A percentile compares a stretch with the other conserved stretches of the same genome.
These are phyloP conservation scores for Loxodes magnus DNA, from an alignment of 73 alveolate species.

Conservation along the genomic window DNA sequence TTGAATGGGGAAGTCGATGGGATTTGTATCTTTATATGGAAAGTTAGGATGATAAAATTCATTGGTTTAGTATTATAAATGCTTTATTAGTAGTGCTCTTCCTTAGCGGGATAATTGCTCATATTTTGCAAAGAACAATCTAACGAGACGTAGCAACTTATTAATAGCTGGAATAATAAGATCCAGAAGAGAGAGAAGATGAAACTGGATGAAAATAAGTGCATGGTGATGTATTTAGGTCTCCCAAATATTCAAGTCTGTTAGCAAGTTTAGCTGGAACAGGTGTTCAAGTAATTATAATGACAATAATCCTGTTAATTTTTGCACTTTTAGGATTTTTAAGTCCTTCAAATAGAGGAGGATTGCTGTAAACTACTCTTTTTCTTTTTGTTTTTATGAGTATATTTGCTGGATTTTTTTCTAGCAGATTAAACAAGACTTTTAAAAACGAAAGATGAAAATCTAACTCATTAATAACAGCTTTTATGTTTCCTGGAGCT, in stretches of 20 bases:
- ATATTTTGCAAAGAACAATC: constrained; percentile 1
- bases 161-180: not conserved
- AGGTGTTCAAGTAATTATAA: constrained; percentile 12
- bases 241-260: constrained; percentile 15
- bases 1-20: constrained; percentile 7
- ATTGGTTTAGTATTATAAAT: constrained; percentile 6
- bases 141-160: not conserved
- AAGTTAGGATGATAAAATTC: not conserved
- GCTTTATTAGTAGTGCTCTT: constrained; percentile 4
- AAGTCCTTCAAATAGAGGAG: constrained; percentile 15
- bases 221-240: constrained; percentile 23
- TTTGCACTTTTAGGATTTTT: constrained; percentile 21
- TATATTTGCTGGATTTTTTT: constrained; percentile 7
- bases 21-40: constrained; percentile 2
- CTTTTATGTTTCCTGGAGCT: constrained; percentile 20
- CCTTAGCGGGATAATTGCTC: constrained; percentile 9
- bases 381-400: constrained; percentile 17
- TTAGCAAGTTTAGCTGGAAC: constrained; percentile 12
- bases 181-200: constrained; percentile 12
- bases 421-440: not conserved
- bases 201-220: constrained; percentile 29
- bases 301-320: constrained; percentile 12
- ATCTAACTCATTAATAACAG: constrained; percentile 7
- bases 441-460: constrained; percentile 16
- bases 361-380: constrained; percentile 5